phyloP scores from a whole-genome alignment of 495 filamentous ascomycete genomes.

The Apodospora peruviana region DNA sequence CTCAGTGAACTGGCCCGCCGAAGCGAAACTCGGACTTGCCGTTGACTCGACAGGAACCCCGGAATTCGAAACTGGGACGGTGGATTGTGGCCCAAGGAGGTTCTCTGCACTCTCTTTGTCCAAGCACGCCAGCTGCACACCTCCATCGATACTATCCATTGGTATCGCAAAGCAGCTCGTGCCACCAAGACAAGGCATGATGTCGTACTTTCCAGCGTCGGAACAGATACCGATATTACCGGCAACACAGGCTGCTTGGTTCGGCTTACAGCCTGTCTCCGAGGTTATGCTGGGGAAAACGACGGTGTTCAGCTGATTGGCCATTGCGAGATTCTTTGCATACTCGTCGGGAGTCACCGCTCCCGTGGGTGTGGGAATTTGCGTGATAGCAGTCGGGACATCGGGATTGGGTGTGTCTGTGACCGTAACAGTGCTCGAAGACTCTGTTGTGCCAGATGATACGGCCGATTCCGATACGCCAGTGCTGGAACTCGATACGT shows the following conservation, averaged over 20 bases:
- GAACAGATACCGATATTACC: constrained; percentile 29
- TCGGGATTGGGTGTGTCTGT: constrained; percentile 23
- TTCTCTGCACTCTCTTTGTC: constrained; percentile 19
- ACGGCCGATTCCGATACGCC: not conserved
- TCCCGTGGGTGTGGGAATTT: constrained; percentile 22
- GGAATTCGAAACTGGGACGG: not conserved
- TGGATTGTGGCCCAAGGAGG: constrained; percentile 17
- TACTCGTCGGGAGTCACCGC: constrained; percentile 31
- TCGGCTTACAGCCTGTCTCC: constrained; percentile 27
- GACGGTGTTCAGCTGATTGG: constrained; percentile 31
- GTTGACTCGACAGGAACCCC: too few relatives aligned
- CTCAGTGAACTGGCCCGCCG: not conserved
- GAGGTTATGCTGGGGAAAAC: constrained; percentile 33
- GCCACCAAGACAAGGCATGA: constrained; percentile 18
- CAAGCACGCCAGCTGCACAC: constrained; percentile 32
- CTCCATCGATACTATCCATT: constrained; percentile 30
- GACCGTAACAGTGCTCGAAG: not conserved
- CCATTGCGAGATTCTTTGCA: constrained; percentile 28
- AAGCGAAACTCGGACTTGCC: not conserved
- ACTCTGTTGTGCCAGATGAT: not conserved
- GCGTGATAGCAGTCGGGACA: constrained; percentile 34
- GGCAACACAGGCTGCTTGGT: constrained; percentile 37
- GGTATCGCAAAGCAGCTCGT: constrained; percentile 37
- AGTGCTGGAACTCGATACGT: not conserved
- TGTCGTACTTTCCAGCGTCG: constrained; percentile 23